These are phyloP conservation scores for Miamiensis avidus DNA, from an alignment of 169 alveolate genomes.

Conservation along the genomic window DNA sequence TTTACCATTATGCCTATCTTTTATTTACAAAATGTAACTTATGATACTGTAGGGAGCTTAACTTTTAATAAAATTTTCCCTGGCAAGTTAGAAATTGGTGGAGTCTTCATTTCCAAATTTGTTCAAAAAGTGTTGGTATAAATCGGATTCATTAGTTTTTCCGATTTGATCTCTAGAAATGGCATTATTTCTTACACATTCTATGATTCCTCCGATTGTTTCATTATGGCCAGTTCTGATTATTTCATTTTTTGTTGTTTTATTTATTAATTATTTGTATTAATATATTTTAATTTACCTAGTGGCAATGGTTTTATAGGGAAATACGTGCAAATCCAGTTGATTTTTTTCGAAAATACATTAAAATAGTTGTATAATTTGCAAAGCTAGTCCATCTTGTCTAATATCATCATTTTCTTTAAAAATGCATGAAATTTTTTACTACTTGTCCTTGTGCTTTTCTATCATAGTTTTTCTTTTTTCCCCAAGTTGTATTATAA, in stretches of 20 bases:
- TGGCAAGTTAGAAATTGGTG: conserved; percentile 83
- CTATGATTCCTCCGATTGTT: conserved; percentile 87
- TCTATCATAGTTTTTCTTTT: too few relatives aligned
- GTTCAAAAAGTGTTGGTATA: conserved; percentile 77
- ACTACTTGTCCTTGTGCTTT: background rate
- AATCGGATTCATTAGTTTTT: conserved; percentile 75
- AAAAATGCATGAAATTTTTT: conserved; percentile 73
- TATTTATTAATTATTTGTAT: too few relatives aligned
- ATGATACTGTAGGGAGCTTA: conserved; percentile 95
- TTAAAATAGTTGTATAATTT: conserved; percentile 77
- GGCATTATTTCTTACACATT: conserved; percentile 78
- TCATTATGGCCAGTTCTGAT: conserved; percentile 63
- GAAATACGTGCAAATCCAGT: conserved; percentile 72
- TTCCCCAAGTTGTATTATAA: background rate
- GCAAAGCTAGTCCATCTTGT: conserved; percentile 80
- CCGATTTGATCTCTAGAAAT: conserved; percentile 87
- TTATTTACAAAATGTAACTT: conserved; percentile 91
- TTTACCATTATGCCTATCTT: conserved; percentile 64
- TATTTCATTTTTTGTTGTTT: background rate
- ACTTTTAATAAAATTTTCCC: conserved; percentile 91
- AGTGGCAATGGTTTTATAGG: conserved; percentile 84
- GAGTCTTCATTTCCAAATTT: conserved; percentile 80
- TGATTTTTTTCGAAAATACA: conserved; percentile 77
- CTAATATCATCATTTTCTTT: conserved; percentile 89
- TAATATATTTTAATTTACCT: conserved; percentile 20